Base-by-base conservation (phyloP, 805 yeast genomes). In the Yamadazyma phyllophila region DNA sequence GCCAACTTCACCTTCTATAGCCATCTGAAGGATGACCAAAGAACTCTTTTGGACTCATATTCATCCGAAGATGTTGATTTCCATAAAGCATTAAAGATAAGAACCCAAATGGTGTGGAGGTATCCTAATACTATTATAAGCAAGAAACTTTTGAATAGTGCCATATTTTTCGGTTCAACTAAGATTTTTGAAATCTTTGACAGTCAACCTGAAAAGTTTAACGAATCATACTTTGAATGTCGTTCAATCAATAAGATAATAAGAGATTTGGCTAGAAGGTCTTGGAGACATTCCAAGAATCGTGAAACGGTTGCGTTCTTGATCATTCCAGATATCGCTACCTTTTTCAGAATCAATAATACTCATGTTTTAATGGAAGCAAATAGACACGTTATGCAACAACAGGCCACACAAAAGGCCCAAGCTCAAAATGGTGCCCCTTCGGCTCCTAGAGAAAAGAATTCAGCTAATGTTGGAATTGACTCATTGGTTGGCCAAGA, bases 21-120 rank as follows among this genome's bases (percentile, higher is more conserved):
- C 2, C 77, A 80, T 37, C 54, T 62, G 34, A 58, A 63, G 4
- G 66, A 63, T 38, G 74, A 74, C 12, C 76, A 77, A 17, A 62
- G 67, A 14, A 71, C 69, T 35, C 69, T 92, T 31, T 69, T 92
- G 52, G 98, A 92, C 61, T 65, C 81, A 33, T 88, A 85, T 60
- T 75, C 88, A 2, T 77, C 79, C 38, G 83, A 82, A 38, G 80
- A 81, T 37, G 85, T 88, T 13, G 81, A 81, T n/a, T 74, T 79
- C 50, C 80, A 82, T 46, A 88, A 90, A 65, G 78, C 82, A 38
- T 69, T 94, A 44, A 80, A 82, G 50, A 70, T 92, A 43, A 80
- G 98, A 66, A 84, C 94, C 37, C 94, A 91, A 53, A 75, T 94
- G 80, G 72, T 86, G 31, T 94, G 98, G 98, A 80, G 85, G 62